Evolutionary conservation across 164 flowering plant species (phyloP), one percentile per base, ranked within the genome.

Genomic region (Nymphaea thermarum): DNA sequence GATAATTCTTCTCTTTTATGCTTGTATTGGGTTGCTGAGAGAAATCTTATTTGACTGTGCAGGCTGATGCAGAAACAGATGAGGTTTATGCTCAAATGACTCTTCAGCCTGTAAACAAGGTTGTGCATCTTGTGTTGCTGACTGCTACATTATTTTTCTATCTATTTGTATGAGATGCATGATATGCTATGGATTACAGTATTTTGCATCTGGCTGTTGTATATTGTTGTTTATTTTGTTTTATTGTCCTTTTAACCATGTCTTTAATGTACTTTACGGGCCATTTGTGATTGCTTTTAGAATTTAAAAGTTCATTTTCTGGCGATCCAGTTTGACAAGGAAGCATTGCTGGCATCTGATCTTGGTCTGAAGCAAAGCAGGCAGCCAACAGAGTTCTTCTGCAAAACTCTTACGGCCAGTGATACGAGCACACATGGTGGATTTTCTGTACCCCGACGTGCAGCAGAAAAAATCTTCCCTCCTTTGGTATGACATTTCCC

Each of bases 351-450:
- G 71, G 85, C 88, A 67, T 93, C 98, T 57, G 96, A 93, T 70
- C 73, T 93, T 77, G 96, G 89, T 72, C 88, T 93, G 66, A 93
- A 88, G 81, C 93, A 87, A 75, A 86, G 67, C 80, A 82, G 85
- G 70, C 98, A 90, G 77, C 98, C 96, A 6, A 63, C 90, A 36
- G 98, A 93, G 73, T 93, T 90, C 76, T 93, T 93, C 79, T 90
- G 96, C 79, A 93, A 93, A 78, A 90, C 96, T 72, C 95, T 93
- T 57, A 93, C 98, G 15, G 98, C 95, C 47, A 93, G 98, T 80
- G 98, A 93, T 73, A 93, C 98, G 17, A 93, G 98, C 74, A 93
- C 98, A 60, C 98, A 93, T 74, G 98, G 98, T 74, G 98, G 98
- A 74, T 93, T 93, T 75, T 93, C 98, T 76, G 98, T 93, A 45